Evolutionary conservation across 148 eudicot species (phyloP).

Genomic region (Heliamphora exappendiculata): DNA sequence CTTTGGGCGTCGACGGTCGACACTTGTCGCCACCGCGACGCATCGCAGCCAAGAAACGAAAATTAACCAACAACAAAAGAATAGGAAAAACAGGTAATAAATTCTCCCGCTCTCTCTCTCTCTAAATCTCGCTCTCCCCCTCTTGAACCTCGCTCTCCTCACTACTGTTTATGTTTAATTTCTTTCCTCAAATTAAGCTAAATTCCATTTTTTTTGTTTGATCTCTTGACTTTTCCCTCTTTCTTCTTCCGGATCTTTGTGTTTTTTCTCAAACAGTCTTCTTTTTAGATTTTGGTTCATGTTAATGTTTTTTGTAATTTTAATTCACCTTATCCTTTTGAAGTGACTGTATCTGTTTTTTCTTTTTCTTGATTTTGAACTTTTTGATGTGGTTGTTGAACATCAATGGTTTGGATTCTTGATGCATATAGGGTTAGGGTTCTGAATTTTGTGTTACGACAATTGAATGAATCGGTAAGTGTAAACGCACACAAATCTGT

Average conservation of each 20-base stretch:
- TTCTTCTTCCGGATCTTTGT: no score
- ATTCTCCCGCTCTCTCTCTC: constrained; percentile 12
- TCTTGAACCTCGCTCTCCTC: not conserved
- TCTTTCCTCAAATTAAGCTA: not conserved
- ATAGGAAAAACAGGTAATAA: no score
- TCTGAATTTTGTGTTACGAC: not conserved
- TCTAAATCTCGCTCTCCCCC: constrained; percentile 1
- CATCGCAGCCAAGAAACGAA: not conserved
- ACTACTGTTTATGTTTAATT: not conserved
- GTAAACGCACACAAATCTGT: not conserved
- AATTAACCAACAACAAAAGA: not conserved
- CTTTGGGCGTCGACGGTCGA: constrained; percentile 24
- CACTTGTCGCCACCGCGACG: constrained; percentile 29
- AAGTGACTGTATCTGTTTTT: not conserved
- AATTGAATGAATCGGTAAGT: not conserved
- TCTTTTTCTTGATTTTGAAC: not conserved
- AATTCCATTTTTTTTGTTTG: not conserved
- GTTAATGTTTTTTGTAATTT: no score
- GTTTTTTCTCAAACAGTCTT: no score
- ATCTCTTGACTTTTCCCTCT: not conserved
- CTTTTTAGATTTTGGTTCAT: no score
- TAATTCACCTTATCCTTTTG: not conserved
- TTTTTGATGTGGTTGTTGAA: not conserved
- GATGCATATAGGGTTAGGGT: constrained; percentile 10
- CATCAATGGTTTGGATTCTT: not conserved